phyloP scores from a whole-genome alignment of 2,329 filamentous ascomycete genomes.

The Beauveria rudraprayagi region DNA sequence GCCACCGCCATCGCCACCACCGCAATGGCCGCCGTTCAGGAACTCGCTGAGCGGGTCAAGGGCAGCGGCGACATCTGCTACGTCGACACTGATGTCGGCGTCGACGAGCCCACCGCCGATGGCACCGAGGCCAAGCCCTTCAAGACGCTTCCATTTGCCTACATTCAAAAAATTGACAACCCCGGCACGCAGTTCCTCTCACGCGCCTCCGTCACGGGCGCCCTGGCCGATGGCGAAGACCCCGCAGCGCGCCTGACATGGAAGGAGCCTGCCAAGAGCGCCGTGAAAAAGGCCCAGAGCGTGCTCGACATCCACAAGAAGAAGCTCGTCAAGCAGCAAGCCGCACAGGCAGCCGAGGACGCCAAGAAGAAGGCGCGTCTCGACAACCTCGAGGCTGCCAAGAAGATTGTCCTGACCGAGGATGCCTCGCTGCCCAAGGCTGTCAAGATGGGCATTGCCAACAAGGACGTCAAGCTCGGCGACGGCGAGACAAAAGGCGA shows the following conservation, averaged over 20 bases:
- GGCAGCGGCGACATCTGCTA: slow-evolving; percentile 47
- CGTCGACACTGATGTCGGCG: slow-evolving; percentile 72
- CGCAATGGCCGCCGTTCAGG: slow-evolving; percentile 34
- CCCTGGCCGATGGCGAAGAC: slow-evolving; percentile 55
- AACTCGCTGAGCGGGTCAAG: slow-evolving; percentile 44
- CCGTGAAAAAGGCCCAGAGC: slow-evolving; percentile 75
- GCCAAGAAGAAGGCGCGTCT: slow-evolving; percentile 64
- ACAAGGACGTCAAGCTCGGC: slow-evolving; percentile 56
- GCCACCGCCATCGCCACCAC: not conserved
- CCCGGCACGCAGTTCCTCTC: slow-evolving; percentile 55
- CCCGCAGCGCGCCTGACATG: slow-evolving; percentile 57
- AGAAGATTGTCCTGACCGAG: slow-evolving; percentile 63
- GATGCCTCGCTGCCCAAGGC: slow-evolving; percentile 66
- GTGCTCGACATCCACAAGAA: slow-evolving; percentile 70
- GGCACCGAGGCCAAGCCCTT: slow-evolving; percentile 69
- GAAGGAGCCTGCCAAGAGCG: slow-evolving; percentile 78
- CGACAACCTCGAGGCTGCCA: slow-evolving; percentile 62
- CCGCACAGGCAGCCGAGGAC: slow-evolving; percentile 62
- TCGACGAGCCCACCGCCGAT: slow-evolving; percentile 57
- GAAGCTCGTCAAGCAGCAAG: slow-evolving; percentile 72
- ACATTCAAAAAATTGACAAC: slow-evolving; percentile 58
- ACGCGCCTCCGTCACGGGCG: slow-evolving; percentile 57
- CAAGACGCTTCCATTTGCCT: slow-evolving; percentile 73
- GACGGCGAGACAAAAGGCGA: slow-evolving; percentile 55
- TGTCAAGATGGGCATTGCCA: slow-evolving; percentile 66